Base-by-base conservation (phyloP, 2,329 filamentous ascomycete genomes). In the Verticillium tricorpus region DNA sequence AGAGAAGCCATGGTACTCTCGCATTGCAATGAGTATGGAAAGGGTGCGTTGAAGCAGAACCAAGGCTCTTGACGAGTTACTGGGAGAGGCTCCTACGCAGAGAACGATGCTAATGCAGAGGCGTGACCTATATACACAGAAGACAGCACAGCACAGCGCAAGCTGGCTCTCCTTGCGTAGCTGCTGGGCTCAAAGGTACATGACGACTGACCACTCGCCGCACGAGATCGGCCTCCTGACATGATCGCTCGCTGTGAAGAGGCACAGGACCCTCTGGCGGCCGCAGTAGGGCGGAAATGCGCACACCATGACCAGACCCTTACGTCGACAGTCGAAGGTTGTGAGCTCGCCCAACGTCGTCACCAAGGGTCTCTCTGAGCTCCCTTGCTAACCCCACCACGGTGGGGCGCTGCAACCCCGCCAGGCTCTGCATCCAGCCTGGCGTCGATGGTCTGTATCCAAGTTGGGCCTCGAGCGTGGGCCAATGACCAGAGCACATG, bases 1-100 rank as follows among this genome's bases (percentile, higher is more conserved):
- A 80, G 85, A 88, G 77, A 88, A 88, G 80, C 85, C 86, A 88
- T 89, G 86, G 72, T 88, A 88, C 78, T 88, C 85, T 87, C 85
- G 85, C 86, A 88, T 88, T 79, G 71, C 69, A 69, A 69, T 68
- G 55, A 66, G 68, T 68, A 66, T 56, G 61, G 67, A 61, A 66
- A 67, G 63, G 68, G 67, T 74, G 70, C 66, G 64, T 65, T 62
- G 61, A 67, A 62, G 62, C 60, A 57, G 39, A 57, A 28, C 61
- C 57, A 17, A 56, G 19, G 45, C 50, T 57, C 60, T 62, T 39
- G 61, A 63, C 59, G 52, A 56, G 40, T 14, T n/a, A n/a, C n/a
- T n/a, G n/a, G n/a, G n/a, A n/a, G n/a, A n/a, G n/a, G n/a, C n/a
- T n/a, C n/a, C n/a, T n/a, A n/a, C n/a, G n/a, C n/a, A n/a, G n/a